These are phyloP conservation scores for Avena insularis DNA, from an alignment of 176 grass and related monocot species.

Conservation along the genomic window DNA sequence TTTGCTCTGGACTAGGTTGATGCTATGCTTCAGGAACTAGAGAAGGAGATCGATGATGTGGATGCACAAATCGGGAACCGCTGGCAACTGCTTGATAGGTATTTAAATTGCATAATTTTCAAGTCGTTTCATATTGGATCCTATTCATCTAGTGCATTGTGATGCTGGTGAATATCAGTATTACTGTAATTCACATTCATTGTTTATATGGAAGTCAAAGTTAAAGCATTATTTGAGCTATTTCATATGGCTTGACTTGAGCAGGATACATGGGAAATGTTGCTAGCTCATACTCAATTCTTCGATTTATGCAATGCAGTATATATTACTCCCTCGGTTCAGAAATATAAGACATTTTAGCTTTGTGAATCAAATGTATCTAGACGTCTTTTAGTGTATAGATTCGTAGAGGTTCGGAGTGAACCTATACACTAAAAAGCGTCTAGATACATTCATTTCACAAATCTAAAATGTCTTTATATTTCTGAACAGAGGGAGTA, in stretches of 20 bases:
- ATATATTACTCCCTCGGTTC: neutral
- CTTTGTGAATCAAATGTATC: no score
- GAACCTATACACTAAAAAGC: no score
- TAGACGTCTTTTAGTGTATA: no score
- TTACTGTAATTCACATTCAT: neutral
- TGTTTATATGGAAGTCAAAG: neutral
- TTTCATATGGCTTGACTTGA: neutral
- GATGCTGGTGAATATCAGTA: conserved; percentile 15
- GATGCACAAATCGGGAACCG: conserved; percentile 96
- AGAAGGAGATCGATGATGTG: conserved; percentile 98
- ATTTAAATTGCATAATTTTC: conserved; percentile 3
- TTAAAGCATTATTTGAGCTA: conserved; percentile 21
- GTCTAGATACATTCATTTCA: no score
- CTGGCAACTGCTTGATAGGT: conserved; percentile 98
- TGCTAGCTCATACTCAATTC: conserved; percentile 5
- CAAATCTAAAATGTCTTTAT: no score
- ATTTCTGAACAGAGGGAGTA: no score
- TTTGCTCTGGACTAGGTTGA: conserved; percentile 79
- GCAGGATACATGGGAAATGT: neutral
- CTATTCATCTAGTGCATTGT: conserved; percentile 26
- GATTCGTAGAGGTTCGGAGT: no score
- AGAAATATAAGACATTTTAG: no score
- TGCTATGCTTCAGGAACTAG: conserved; percentile 89
- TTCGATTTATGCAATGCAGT: neutral
- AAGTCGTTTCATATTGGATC: conserved; percentile 25